A percentile compares a stretch with the other conserved stretches of the same genome.
Conservation (phyloP, 768 basidiomycete species). For the Kondoa subrosea region DNA sequence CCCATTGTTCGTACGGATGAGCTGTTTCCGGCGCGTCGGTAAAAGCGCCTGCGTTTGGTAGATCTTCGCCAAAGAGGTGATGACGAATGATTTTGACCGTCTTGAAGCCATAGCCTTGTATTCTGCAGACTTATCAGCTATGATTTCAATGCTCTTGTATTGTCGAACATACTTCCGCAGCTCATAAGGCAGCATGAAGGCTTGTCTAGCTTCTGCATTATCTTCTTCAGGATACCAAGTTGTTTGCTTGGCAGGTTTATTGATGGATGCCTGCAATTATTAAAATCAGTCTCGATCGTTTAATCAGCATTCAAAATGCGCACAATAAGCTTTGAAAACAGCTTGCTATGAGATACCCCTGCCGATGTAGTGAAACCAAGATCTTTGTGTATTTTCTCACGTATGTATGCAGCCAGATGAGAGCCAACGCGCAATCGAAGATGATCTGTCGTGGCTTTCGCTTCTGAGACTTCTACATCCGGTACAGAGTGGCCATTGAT, state of each 20-base stretch:
- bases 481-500: slow-evolving; percentile 14
- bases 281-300: slow-evolving; percentile 23
- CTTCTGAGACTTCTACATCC: neutral
- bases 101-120: slow-evolving; percentile 18
- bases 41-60: neutral
- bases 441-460: neutral
- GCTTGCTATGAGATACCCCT: slow-evolving; percentile 23
- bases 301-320: slow-evolving; percentile 8
- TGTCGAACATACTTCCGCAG: slow-evolving; percentile 11
- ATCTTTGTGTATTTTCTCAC: slow-evolving; percentile 14
- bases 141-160: neutral
- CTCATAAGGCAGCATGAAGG: slow-evolving; percentile 16
- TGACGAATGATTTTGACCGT: slow-evolving; percentile 4
- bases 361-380: slow-evolving; percentile 24
- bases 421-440: slow-evolving; percentile 14
- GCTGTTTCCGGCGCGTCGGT: slow-evolving; percentile 8
- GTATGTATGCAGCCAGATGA: slow-evolving; percentile 24
- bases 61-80: slow-evolving; percentile 7
- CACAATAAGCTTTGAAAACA: slow-evolving; percentile 24
- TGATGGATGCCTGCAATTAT: slow-evolving; percentile 22
- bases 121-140: slow-evolving; percentile 4
- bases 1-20: slow-evolving; percentile 7
- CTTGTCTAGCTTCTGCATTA: neutral
- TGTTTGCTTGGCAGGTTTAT: slow-evolving; percentile 27
- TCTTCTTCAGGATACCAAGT: slow-evolving; percentile 13